Base-by-base conservation (phyloP, 139 green algal species). In the Tetraselmis chui region DNA sequence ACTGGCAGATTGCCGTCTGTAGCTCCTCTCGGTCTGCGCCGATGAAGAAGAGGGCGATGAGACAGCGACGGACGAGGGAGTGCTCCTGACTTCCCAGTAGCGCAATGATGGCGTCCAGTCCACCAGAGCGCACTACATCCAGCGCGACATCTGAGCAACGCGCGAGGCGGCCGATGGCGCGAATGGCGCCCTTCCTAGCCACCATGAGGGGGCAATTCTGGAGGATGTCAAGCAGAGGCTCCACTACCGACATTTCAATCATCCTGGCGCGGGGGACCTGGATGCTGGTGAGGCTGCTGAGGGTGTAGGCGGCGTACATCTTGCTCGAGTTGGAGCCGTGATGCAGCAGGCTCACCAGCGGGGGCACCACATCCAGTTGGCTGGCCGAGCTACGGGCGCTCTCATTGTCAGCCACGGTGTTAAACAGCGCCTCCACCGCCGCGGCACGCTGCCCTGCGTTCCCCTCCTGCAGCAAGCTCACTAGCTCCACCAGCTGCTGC, bases 41-140 rank as follows among this genome's bases (percentile, higher is more conserved):
- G 28, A 92, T 88, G 81, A 91, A 92, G 79, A 91, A 92, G 27
- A 92, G 82, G 1, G 83, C 83, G 30, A 92, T 84, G 80, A 92
- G 75, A 78, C 85, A 88, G 59, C 89, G 83, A 27, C 86, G 80
- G 25, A 90, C 83, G 24, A 92, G 76, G 24, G 76, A 84, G 75
- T 59, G 75, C 75, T 91, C 85, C 31, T 76, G 29, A 27, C 77
- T 80, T 28, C 77, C 82, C 5, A 92, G 80, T 27, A 92, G 76
- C 24, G 24, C n/a, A 2, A 88, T 83, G 29, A 92, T 85, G 26
- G 83, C 83, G 1, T 29, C 25, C 29, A 92, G 67, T n/a, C 87
- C 89, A 30, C 80, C 80, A 1, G 83, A 32, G 28, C 81, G 78
- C n/a, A 91, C 86, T 2, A 92, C 85, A 23, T 89, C 85, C 31